phyloP scores from a whole-genome alignment of 495 filamentous ascomycete genomes.

The Usnea hakonensis region DNA sequence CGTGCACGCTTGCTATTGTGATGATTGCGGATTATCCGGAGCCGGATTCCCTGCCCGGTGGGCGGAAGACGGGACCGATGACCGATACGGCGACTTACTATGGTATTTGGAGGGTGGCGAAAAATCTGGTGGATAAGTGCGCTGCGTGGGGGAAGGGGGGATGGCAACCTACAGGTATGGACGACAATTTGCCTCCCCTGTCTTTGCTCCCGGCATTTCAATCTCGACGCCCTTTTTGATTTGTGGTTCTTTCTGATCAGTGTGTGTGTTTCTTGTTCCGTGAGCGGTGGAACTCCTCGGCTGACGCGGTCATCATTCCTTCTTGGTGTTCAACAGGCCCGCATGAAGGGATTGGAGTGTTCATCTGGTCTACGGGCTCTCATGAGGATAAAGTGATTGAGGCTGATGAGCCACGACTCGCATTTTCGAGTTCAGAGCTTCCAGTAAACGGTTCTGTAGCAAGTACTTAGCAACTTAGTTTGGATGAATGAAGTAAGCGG shows the following conservation, averaged over 20 bases:
- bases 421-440: background rate
- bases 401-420: background rate
- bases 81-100: background rate
- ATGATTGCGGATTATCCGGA: background rate
- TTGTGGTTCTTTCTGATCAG: background rate
- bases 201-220: background rate
- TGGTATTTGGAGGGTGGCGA: background rate
- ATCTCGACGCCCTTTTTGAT: background rate
- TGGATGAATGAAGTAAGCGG: too few relatives aligned
- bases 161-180: background rate
- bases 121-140: background rate
- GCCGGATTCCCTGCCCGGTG: background rate
- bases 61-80: background rate
- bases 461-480: too few relatives aligned
- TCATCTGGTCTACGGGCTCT: background rate
- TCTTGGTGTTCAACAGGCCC: background rate
- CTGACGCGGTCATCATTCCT: background rate
- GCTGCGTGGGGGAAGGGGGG: background rate
- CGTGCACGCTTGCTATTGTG: background rate
- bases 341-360: background rate
- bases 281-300: background rate
- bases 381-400: background rate
- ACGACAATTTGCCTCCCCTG: background rate
- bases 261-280: background rate
- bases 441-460: background rate